Evolutionary conservation across 1,284 basidiomycete species (phyloP), one percentile per base, ranked within the genome.

Genomic region (Trichosporon faecale): DNA sequence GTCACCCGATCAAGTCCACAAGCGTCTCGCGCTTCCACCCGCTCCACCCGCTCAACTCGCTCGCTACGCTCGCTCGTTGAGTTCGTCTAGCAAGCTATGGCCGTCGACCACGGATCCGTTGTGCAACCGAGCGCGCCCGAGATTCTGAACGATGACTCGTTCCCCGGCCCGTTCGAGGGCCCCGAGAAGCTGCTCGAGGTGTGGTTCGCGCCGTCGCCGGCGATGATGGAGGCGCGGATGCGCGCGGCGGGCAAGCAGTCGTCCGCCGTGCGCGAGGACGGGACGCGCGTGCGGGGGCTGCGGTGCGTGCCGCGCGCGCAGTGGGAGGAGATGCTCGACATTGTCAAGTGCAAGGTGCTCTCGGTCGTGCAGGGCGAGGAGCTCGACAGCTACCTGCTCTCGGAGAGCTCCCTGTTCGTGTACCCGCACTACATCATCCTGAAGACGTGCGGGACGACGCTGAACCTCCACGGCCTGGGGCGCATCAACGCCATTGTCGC

Each of bases 391-490:
- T 99, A 98, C 85, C 87, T 99, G 57, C 87, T 99, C 72, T 97
- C 96, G 85, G 97, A 99, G 88, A 98, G 95, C 0, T 98, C 95
- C 64, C 88, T 99, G 76, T 97, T 99, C 80, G 90, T 99, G 72
- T 95, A 92, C 64, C 90, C 96, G 2, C 95, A 99, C 85, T 91
- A 95, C 75, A 87, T 99, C 74, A 98, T 99, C 77, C 89, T 99
- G 79, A 99, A 99, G 86, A 99, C 97, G 11, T 99, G 97, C 83
- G 97, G 97, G 18, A 99, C 97, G 1, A 99, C 97, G 11, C 91
- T 98, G 71, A 97, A 99, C 84, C 89, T 99, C 57, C 88, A 97
- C 70, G 97, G 97, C 29, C 87, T 98, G 65, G 92, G 94, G 40
- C 89, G 93, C 70, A 95, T 98, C 80, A 90, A 99, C 74, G 89